phyloP scores from a whole-genome alignment of 1,139 yeast genomes.

The Protomyces gravidus region DNA sequence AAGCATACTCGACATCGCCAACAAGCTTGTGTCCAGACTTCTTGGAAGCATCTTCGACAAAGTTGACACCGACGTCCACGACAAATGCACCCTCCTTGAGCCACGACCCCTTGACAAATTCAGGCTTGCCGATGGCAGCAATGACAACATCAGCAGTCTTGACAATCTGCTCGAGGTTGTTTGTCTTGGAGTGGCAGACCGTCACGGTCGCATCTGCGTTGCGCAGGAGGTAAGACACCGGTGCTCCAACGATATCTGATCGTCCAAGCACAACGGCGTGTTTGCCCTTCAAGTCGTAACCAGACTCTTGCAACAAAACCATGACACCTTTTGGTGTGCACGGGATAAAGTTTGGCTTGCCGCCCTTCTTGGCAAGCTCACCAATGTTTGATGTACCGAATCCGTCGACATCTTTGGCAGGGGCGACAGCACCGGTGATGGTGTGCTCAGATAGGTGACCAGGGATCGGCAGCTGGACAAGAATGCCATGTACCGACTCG shows the following conservation, averaged over 20 bases:
- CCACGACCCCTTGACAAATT: conserved; percentile 84
- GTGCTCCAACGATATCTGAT: conserved; percentile 94
- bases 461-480: conserved; percentile 90
- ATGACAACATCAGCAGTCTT: conserved; percentile 81
- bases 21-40: conserved; percentile 83
- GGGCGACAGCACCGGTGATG: conserved; percentile 69
- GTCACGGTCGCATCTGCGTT: conserved; percentile 84
- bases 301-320: conserved; percentile 62
- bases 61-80: conserved; percentile 95
- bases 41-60: conserved; percentile 66
- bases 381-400: conserved; percentile 88
- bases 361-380: conserved; percentile 84
- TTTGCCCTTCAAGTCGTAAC: conserved; percentile 65
- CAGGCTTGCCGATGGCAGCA: conserved; percentile 84
- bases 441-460: conserved; percentile 69
- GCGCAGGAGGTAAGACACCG: conserved; percentile 77
- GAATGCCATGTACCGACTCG: conserved; percentile 72
- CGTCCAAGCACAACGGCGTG: conserved; percentile 94
- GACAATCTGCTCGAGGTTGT: conserved; percentile 57
- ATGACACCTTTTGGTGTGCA: conserved; percentile 96
- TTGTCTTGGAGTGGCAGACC: conserved; percentile 72
- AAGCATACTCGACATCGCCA: conserved; percentile 85
- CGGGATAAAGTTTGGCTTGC: conserved; percentile 79
- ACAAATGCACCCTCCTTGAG: conserved; percentile 78
- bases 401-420: conserved; percentile 92